phyloP scores from a whole-genome alignment of 768 basidiomycete species.

The Hygrophoropsis aurantiaca region DNA sequence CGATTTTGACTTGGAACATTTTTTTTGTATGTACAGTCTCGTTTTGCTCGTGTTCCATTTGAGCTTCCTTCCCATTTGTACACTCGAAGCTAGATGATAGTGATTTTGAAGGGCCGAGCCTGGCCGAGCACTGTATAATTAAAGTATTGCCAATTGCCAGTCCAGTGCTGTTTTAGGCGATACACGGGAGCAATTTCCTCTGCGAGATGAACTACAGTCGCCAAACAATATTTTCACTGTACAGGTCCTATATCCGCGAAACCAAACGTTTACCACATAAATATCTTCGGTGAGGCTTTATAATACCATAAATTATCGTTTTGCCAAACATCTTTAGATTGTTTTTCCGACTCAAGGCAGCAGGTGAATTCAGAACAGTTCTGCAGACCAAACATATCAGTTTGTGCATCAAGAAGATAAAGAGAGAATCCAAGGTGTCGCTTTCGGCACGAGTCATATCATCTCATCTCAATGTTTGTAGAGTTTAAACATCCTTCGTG shows the following conservation, averaged over 20 bases:
- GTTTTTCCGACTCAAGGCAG: slow-evolving; percentile 62
- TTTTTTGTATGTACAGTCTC: no score
- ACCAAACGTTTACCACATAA: slow-evolving; percentile 41
- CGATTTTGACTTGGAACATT: no score
- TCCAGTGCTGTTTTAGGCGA: no score
- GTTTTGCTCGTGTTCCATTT: no score
- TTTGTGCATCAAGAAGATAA: slow-evolving; percentile 42
- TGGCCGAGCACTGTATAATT: no score
- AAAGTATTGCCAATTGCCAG: no score
- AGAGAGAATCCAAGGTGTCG: slow-evolving; percentile 52
- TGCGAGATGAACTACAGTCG: slow-evolving; percentile 2
- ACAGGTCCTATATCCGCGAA: slow-evolving; percentile 42
- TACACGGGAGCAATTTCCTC: no score
- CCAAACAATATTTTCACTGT: slow-evolving; percentile 28
- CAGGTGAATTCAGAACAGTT: slow-evolving; percentile 57
- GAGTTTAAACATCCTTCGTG: slow-evolving; percentile 53
- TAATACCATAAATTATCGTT: neutral
- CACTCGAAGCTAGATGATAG: no score
- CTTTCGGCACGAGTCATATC: slow-evolving; percentile 1
- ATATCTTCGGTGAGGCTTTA: slow-evolving; percentile 50
- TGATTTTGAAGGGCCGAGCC: no score
- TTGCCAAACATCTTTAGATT: slow-evolving; percentile 37
- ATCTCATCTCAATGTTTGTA: slow-evolving; percentile 23
- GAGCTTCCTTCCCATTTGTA: no score
- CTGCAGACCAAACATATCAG: slow-evolving; percentile 29